A percentile compares a stretch with the other conserved stretches of the same genome.
phyloP scores from a whole-genome alignment of 2,329 filamentous ascomycete genomes.

The Penicillium freii region DNA sequence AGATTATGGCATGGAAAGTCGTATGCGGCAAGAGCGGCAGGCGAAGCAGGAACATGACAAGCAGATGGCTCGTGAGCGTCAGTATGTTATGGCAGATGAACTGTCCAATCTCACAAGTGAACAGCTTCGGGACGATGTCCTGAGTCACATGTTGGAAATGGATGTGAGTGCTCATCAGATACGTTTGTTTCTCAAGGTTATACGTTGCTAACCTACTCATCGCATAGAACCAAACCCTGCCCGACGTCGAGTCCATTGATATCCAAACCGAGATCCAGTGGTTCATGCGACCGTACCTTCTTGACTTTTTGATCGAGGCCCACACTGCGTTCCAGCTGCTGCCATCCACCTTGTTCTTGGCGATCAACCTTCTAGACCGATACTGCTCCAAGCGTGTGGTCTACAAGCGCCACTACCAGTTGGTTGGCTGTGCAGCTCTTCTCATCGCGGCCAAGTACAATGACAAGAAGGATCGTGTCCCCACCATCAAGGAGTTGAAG shows the following conservation, averaged over 20 bases:
- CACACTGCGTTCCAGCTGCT: slow-evolving; percentile 92
- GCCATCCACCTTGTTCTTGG: slow-evolving; percentile 92
- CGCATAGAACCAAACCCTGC: slow-evolving; percentile 73
- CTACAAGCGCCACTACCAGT: slow-evolving; percentile 98
- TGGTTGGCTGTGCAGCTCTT: slow-evolving; percentile 92
- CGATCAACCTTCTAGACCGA: slow-evolving; percentile 91
- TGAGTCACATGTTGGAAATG: slow-evolving; percentile 93
- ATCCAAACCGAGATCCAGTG: slow-evolving; percentile 99
- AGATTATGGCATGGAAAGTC: slow-evolving; percentile 51
- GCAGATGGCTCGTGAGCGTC: slow-evolving; percentile 74
- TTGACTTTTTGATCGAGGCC: slow-evolving; percentile 97
- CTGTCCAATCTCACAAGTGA: slow-evolving; percentile 80
- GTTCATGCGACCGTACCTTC: slow-evolving; percentile 98
- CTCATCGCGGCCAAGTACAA: slow-evolving; percentile 98
- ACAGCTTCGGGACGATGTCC: slow-evolving; percentile 90
- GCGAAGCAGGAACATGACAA: slow-evolving; percentile 73
- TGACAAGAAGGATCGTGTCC: slow-evolving; percentile 98
- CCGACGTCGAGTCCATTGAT: slow-evolving; percentile 96
- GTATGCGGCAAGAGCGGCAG: slow-evolving; percentile 46
- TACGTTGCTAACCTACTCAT: slow-evolving; percentile 15
- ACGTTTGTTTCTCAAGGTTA: background rate
- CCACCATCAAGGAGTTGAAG: slow-evolving; percentile 93
- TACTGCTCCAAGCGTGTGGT: slow-evolving; percentile 98
- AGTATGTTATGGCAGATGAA: slow-evolving; percentile 85
- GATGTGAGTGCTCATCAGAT: slow-evolving; percentile 55